Percentiles rank a stretch among this genome's conserved stretches.
These are phyloP conservation scores for Leucocoprinus leucothites DNA, from an alignment of 768 basidiomycete genomes.

Conservation along the genomic window DNA sequence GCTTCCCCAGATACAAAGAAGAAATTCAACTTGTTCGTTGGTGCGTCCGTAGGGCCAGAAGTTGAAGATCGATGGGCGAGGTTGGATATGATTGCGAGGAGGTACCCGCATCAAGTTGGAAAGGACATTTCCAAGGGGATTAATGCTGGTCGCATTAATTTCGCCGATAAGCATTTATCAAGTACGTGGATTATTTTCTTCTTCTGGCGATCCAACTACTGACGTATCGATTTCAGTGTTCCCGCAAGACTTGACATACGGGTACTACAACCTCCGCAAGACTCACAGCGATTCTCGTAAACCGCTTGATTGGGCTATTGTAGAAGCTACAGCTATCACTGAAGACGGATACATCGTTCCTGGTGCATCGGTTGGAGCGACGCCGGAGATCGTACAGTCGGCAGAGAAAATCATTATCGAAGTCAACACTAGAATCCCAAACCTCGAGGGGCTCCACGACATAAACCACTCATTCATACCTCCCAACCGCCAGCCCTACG, in stretches of 20 bases:
- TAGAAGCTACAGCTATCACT: slow-evolving; percentile 47
- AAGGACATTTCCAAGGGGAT: slow-evolving; percentile 47
- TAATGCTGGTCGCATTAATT: slow-evolving; percentile 43
- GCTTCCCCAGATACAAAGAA: slow-evolving; percentile 38
- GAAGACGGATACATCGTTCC: slow-evolving; percentile 47
- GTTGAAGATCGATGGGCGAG: slow-evolving; percentile 47
- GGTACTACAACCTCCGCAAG: slow-evolving; percentile 42
- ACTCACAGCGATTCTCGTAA: slow-evolving; percentile 36
- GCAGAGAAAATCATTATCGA: slow-evolving; percentile 50
- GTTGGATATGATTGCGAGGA: slow-evolving; percentile 43
- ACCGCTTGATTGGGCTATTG: slow-evolving; percentile 43
- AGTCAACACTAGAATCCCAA: slow-evolving; percentile 45
- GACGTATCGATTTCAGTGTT: slow-evolving; percentile 34
- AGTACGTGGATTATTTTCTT: neutral
- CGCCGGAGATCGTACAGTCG: slow-evolving; percentile 44
- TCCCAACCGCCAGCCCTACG: slow-evolving; percentile 41
- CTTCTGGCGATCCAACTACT: neutral
- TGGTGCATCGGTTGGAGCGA: slow-evolving; percentile 45
- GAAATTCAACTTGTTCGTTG: slow-evolving; percentile 36
- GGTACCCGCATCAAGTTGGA: slow-evolving; percentile 49
- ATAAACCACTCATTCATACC: slow-evolving; percentile 44
- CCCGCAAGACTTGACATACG: slow-evolving; percentile 46
- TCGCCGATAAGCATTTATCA: slow-evolving; percentile 47
- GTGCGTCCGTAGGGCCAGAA: slow-evolving; percentile 45
- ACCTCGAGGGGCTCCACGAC: slow-evolving; percentile 45